Base-by-base conservation (phyloP, 768 basidiomycete genomes). In the Glaciozyma martinii region DNA sequence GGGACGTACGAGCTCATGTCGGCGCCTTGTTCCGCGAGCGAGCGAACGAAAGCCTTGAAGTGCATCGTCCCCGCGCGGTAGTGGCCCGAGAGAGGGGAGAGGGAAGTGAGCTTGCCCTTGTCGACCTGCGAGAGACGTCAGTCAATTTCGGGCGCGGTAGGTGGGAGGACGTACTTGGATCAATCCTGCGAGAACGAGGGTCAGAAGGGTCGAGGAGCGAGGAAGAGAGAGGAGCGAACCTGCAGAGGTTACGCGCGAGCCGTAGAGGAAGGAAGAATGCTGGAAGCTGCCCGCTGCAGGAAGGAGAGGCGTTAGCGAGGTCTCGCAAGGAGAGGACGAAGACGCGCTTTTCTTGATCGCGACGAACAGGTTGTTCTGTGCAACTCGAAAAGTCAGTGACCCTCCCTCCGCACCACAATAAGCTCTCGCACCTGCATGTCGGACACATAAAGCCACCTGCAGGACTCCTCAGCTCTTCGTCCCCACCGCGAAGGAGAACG, bases 331-430 rank as follows among this genome's bases (percentile, higher is more conserved):
- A 1, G 13, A 3, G 32, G 37, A n/a, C 0, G 27, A 18, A n/a
- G 25, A 3, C 23, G 19, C 37, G 12, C 66, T 76, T 61, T 72
- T 68, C 73, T 78, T 78, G 71, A 78, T 75, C 1, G 77, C 77
- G 27, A 78, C 72, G 62, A 76, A 78, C 32, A 77, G 60, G 59
- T 74, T 73, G 42, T 74, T 59, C 46, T 60, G 30, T 19, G 30
- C 27, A 8, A 18, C 0, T 8, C 8, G 21, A 37, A 13, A 15
- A 5, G 21, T 37, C 23, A 53, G 49, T 21, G 9, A 23, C 0
- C 40, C 5, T 16, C 30, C 13, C 23, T 27, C 5, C 16, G 0
- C n/a, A 37, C 10, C 37, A 16, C 46, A 30, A 37, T 43, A 5
- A 12, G 18, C 43, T 7, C 19, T 27, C 52, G 30, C 18, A 68